Percentiles rank a stretch among this genome's conserved stretches.
Evolutionary conservation across 768 basidiomycete species (phyloP).

Genomic region (Cytidiella melzeri): DNA sequence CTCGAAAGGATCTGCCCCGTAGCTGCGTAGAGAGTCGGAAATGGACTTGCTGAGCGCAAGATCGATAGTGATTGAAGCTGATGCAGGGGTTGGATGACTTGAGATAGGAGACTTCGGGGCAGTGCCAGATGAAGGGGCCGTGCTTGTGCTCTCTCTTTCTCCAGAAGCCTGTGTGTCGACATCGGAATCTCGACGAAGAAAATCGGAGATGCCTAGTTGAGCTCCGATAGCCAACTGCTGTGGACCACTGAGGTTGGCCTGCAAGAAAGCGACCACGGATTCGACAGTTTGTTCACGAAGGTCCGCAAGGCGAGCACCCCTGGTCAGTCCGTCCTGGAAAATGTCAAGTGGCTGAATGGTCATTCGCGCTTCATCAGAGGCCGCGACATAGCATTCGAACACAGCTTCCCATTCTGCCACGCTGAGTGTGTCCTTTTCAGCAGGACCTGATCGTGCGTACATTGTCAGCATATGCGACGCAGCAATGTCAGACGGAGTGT

Average conservation of each 20-base stretch:
- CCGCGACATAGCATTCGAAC: not conserved
- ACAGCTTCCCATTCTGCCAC: not conserved
- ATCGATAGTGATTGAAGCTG: constrained; percentile 19
- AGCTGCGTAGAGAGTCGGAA: constrained; percentile 21
- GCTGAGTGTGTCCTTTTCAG: not conserved
- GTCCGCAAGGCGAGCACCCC: not conserved
- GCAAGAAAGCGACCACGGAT: not conserved
- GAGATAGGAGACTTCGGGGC: not conserved
- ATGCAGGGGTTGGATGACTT: not conserved
- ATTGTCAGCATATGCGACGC: not conserved
- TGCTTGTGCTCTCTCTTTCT: not conserved
- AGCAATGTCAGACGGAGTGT: not conserved
- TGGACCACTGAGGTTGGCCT: not conserved
- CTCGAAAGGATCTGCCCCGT: constrained; percentile 18
- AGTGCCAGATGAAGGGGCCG: not conserved
- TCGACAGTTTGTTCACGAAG: not conserved
- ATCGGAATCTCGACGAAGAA: not conserved
- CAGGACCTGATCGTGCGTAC: not conserved
- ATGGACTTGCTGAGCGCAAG: constrained; percentile 24
- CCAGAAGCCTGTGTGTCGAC: not conserved
- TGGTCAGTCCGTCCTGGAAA: not conserved
- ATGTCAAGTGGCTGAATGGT: not conserved
- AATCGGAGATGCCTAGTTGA: not conserved
- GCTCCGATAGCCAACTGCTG: not conserved
- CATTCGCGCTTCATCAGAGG: not conserved